Evolutionary conservation across 495 filamentous ascomycete species (phyloP).

Genomic region (Aspergillus biplanus): DNA sequence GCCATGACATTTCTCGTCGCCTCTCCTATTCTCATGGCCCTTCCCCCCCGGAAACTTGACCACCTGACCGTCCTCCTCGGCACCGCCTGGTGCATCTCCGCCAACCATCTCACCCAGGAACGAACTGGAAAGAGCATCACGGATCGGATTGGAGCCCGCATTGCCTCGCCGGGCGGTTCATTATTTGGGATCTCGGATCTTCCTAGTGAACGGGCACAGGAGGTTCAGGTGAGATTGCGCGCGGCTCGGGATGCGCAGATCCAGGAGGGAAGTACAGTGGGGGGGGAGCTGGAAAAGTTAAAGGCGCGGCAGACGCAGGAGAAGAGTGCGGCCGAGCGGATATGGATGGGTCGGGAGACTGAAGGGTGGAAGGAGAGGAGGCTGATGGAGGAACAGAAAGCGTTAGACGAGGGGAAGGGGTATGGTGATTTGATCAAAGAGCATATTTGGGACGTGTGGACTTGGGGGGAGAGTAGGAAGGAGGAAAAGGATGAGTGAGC

Average conservation of each 20-base stretch:
- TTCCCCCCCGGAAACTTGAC: slow-evolving; percentile 82
- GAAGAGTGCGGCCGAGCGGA: slow-evolving; percentile 49
- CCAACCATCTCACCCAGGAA: slow-evolving; percentile 63
- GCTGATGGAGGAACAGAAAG: slow-evolving; percentile 69
- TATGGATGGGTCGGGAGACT: slow-evolving; percentile 69
- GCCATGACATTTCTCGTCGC: slow-evolving; percentile 67
- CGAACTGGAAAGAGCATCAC: slow-evolving; percentile 58
- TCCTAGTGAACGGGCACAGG: slow-evolving; percentile 58
- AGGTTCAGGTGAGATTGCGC: slow-evolving; percentile 50
- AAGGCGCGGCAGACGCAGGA: slow-evolving; percentile 40
- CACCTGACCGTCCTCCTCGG: slow-evolving; percentile 61
- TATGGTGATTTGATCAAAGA: slow-evolving; percentile 82
- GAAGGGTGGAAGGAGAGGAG: slow-evolving; percentile 75
- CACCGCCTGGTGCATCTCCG: slow-evolving; percentile 61
- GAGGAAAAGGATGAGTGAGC: slow-evolving; percentile 18
- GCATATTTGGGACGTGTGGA: slow-evolving; percentile 84
- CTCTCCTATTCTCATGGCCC: slow-evolving; percentile 68
- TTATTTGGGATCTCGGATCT: slow-evolving; percentile 31
- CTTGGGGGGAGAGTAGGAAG: slow-evolving; percentile 49
- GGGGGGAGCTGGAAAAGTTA: slow-evolving; percentile 46
- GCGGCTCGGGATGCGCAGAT: slow-evolving; percentile 42
- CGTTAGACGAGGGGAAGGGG: slow-evolving; percentile 75
- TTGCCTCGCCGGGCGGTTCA: slow-evolving; percentile 21
- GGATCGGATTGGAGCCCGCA: slow-evolving; percentile 46
- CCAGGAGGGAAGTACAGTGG: slow-evolving; percentile 34